Evolutionary conservation across 805 yeast species (phyloP), one percentile per base, ranked within the genome.

Genomic region (Candida multigemmis): DNA sequence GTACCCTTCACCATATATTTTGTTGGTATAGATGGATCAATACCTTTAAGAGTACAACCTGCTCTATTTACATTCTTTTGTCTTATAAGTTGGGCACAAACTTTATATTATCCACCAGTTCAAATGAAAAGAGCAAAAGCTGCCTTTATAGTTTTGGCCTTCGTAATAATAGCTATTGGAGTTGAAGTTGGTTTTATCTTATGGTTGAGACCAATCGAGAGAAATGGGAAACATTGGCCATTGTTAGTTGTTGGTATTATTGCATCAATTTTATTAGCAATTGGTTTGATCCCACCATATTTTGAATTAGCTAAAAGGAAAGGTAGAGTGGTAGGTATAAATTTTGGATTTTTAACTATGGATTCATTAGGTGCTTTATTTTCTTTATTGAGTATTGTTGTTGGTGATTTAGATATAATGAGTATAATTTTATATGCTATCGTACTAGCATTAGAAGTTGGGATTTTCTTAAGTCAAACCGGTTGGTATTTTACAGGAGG

Each of bases 1-100:
- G 66, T 85, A 1, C 95, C 96, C 4, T 85, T 87, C 48, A 75
- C 79, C 9, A 77, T 83, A n/a, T 89, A 84, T 50, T 86, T 87
- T 42, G 58, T 82, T 26, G 72, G 77, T 1, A 73, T 72, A 21
- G 68, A 74, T 33, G 76, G 87, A 0, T 77, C 78, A 27, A 65
- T 84, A 2, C 89, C 94, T 0, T 62, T 89, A 34, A 77, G 79
- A 49, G 62, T 89, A 17, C 97, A 89, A 53, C 96, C 97, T 0
- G 86, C 81, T 50, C 50, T 86, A 7, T 87, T 89, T 57, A 73
- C 82, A 28, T 44, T 70, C 11, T 73, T 86, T 34, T 75, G 91
- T 38, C 46, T 72, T 2, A 44, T 81, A 1, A 69, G 87, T 7
- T 85, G 91, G 64, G 55, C 73, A 4, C 67, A 80, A 27, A 48